Evolutionary conservation across 768 basidiomycete genomes (phyloP).

Genomic region (Lentinula raphanica): DNA sequence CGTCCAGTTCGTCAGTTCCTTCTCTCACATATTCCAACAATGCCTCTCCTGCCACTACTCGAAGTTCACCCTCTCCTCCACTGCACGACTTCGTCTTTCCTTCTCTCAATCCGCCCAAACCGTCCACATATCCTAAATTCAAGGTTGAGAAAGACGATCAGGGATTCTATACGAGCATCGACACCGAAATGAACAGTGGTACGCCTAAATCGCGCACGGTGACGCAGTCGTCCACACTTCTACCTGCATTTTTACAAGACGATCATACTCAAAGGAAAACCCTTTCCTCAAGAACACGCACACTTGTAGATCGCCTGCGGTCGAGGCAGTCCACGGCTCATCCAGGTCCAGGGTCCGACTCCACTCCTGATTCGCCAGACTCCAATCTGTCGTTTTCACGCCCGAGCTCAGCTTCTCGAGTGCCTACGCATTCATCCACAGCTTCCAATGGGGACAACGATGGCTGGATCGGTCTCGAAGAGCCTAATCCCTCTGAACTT

Average conservation of each 20-base stretch:
- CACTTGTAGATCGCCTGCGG: constrained; percentile 53
- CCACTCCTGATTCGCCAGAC: constrained; percentile 28
- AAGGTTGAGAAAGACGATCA: constrained; percentile 50
- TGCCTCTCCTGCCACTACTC: constrained; percentile 12
- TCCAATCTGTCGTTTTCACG: constrained; percentile 17
- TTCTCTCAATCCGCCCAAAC: constrained; percentile 27
- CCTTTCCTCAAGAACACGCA: constrained; percentile 50
- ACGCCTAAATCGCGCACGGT: constrained; percentile 20
- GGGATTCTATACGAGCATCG: constrained; percentile 41
- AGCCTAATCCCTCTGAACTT: constrained; percentile 26
- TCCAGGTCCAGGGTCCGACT: constrained; percentile 12
- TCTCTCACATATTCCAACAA: constrained; percentile 18
- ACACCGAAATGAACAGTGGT: constrained; percentile 26
- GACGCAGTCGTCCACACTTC: constrained; percentile 24
- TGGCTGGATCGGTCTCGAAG: constrained; percentile 38
- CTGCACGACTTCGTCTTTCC: constrained; percentile 41
- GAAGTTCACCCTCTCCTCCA: constrained; percentile 6
- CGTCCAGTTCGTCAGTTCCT: constrained; percentile 21
- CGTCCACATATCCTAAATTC: constrained; percentile 31
- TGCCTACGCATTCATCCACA: constrained; percentile 15
- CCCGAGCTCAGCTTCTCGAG: constrained; percentile 7
- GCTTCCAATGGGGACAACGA: constrained; percentile 36
- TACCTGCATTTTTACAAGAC: constrained; percentile 46
- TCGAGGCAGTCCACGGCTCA: constrained; percentile 16
- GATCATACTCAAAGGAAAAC: constrained; percentile 26